These are phyloP conservation scores for Boletus speciosus DNA, from an alignment of 768 basidiomycete genomes.

Conservation along the genomic window DNA sequence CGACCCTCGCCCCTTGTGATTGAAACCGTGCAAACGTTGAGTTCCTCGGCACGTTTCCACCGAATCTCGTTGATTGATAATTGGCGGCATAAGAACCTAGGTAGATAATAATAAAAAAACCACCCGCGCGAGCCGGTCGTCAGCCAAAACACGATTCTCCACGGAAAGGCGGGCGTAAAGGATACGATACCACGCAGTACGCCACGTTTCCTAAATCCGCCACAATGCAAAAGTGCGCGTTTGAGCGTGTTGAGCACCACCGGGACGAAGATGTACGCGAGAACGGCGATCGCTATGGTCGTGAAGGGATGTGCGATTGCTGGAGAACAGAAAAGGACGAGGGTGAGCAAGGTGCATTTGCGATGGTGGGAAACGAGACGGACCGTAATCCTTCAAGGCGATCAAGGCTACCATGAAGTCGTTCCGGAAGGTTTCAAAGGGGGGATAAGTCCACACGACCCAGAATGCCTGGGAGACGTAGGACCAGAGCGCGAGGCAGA, in stretches of 20 bases:
- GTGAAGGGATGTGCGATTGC: constrained; percentile 10
- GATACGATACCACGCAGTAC: constrained; percentile 4
- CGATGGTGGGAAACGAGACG: background rate
- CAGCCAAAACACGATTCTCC: background rate
- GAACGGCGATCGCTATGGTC: constrained; percentile 3
- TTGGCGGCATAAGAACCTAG: constrained; percentile 13
- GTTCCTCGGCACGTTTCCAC: constrained; percentile 13
- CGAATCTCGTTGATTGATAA: constrained; percentile 21
- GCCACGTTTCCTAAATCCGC: background rate
- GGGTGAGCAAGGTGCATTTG: no score
- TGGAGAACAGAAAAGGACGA: no score
- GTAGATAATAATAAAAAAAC: background rate
- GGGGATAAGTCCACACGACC: constrained; percentile 20
- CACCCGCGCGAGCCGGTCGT: background rate
- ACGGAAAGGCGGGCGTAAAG: no score
- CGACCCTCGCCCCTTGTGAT: constrained; percentile 2
- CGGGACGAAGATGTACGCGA: constrained; percentile 12
- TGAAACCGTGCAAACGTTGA: constrained; percentile 10
- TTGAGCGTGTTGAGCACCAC: background rate
- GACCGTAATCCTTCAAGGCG: constrained; percentile 11
- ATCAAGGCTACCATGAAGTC: constrained; percentile 10
- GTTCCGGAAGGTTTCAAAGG: constrained; percentile 21
- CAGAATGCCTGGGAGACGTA: constrained; percentile 3
- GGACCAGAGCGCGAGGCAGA: constrained; percentile 9
- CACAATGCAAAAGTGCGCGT: background rate